A percentile compares a stretch with the other conserved stretches of the same genome.
Evolutionary conservation across 305 asterid species (phyloP).

Genomic region (Fraxinus nigra): DNA sequence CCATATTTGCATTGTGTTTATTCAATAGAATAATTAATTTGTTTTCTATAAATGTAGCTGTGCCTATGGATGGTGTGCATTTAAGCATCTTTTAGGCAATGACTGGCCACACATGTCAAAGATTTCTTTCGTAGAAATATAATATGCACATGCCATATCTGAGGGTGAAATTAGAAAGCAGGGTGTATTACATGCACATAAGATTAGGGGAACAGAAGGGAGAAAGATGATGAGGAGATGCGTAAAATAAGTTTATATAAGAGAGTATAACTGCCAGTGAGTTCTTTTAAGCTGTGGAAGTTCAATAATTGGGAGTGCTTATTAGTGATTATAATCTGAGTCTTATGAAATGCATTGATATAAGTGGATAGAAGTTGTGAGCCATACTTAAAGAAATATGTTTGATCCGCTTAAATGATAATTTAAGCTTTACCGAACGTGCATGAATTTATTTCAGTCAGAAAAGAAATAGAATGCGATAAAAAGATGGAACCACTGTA

Average conservation of each 20-base stretch:
- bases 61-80: not conserved
- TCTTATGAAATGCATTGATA: not conserved
- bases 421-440: not conserved
- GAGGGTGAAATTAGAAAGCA: not conserved
- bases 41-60: not conserved
- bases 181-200: not conserved
- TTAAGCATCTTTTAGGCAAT: not conserved
- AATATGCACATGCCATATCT: not conserved
- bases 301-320: not conserved
- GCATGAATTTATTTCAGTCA: not conserved
- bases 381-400: not conserved
- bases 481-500: not conserved
- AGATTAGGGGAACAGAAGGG: not conserved
- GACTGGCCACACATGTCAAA: not conserved
- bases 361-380: not conserved
- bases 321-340: not conserved
- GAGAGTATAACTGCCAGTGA: not conserved
- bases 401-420: not conserved
- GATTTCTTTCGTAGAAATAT: not conserved
- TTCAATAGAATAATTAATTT: not conserved
- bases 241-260: not conserved
- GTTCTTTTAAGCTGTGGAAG: not conserved
- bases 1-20: not conserved
- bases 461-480: not conserved
- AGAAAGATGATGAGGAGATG: not conserved